phyloP scores from a whole-genome alignment of 306 rosid species.

The Psophocarpus tetragonolobus region DNA sequence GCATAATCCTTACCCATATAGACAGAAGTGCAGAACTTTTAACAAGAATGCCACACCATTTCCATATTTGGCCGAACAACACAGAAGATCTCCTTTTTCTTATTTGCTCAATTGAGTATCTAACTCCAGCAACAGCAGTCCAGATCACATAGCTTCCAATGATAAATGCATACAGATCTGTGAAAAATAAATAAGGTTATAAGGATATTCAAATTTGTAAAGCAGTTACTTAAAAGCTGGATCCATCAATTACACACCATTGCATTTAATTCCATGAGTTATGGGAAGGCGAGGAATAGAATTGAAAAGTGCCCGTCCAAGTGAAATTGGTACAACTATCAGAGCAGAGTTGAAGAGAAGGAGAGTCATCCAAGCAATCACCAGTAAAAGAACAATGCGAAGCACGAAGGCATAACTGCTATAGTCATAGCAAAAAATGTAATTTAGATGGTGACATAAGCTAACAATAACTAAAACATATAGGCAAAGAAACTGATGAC shows the following conservation, averaged over 20 bases:
- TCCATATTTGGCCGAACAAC: slow-evolving; percentile 72
- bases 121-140: slow-evolving; percentile 92
- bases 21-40: slow-evolving; percentile 95
- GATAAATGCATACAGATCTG: slow-evolving; percentile 92
- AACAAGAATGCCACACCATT: slow-evolving; percentile 84
- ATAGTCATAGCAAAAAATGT: slow-evolving; percentile 8
- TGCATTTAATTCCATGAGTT: slow-evolving; percentile 98
- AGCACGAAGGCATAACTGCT: slow-evolving; percentile 87
- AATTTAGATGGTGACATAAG: slow-evolving; percentile 24
- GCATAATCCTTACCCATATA: slow-evolving; percentile 75
- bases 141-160: slow-evolving; percentile 96
- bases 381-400: slow-evolving; percentile 89
- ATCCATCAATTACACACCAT: slow-evolving; percentile 55
- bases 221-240: neutral
- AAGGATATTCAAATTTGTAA: slow-evolving; percentile 6
- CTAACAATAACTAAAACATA: neutral
- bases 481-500: neutral
- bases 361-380: slow-evolving; percentile 97
- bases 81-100: slow-evolving; percentile 68
- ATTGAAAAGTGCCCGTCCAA: slow-evolving; percentile 86
- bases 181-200: slow-evolving; percentile 26
- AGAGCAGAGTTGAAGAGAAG: slow-evolving; percentile 91
- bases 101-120: slow-evolving; percentile 83
- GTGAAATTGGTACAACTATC: slow-evolving; percentile 88
- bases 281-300: slow-evolving; percentile 93